A percentile compares a stretch with the other conserved stretches of the same genome.
Conservation (phyloP, 768 basidiomycete genomes). For the Rhodotorula paludigena region DNA sequence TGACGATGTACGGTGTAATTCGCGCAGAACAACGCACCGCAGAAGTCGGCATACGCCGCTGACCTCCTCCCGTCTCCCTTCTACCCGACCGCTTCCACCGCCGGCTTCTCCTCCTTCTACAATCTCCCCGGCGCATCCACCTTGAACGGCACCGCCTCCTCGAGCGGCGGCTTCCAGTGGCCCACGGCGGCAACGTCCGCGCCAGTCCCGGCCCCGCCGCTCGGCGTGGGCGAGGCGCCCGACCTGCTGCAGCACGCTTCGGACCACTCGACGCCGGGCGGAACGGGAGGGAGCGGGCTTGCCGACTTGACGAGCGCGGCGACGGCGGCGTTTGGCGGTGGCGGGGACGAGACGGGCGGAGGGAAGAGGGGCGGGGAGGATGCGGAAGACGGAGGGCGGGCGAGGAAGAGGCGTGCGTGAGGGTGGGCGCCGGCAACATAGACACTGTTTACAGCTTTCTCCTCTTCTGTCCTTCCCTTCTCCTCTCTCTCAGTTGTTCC, state of each 20-base stretch:
- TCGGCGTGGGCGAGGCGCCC: conserved; percentile 9
- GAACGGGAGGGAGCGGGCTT: neutral
- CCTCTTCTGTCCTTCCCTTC: too few relatives aligned
- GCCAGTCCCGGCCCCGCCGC: conserved; percentile 13
- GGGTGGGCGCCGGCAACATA: too few relatives aligned
- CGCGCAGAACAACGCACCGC: too few relatives aligned
- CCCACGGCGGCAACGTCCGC: neutral
- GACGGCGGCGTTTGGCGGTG: conserved; percentile 2
- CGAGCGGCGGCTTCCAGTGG: neutral
- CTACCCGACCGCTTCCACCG: conserved; percentile 1
- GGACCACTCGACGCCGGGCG: neutral
- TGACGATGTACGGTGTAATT: too few relatives aligned
- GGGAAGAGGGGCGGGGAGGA: neutral
- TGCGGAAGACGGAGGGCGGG: neutral
- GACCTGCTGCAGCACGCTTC: neutral
- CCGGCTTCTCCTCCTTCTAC: neutral
- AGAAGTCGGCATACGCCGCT: conserved; percentile 27
- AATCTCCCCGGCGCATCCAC: neutral
- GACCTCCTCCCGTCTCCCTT: conserved; percentile 34
- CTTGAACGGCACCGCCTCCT: neutral
- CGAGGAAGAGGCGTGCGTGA: too few relatives aligned
- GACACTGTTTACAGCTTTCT: too few relatives aligned
- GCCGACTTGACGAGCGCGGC: neutral
- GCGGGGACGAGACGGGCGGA: conserved; percentile 6
- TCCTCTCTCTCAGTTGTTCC: too few relatives aligned